phyloP scores from a whole-genome alignment of 169 alveolate species.

The Theileria luwenshuni region DNA sequence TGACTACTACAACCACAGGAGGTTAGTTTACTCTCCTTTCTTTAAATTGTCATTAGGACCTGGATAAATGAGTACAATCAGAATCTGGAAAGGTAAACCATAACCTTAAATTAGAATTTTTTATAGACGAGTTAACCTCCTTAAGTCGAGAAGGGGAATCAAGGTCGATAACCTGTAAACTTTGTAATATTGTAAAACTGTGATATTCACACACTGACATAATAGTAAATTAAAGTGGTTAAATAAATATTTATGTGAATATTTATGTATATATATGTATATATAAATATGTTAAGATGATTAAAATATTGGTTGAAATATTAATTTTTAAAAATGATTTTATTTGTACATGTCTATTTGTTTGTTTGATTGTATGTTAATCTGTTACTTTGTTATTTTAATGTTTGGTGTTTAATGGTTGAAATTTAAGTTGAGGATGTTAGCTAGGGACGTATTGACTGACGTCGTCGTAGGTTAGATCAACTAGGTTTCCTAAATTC shows the following conservation, averaged over 20 bases:
- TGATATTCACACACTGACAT: background rate
- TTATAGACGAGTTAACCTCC: slow-evolving; percentile 3
- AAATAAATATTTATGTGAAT: background rate
- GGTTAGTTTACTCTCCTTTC: slow-evolving; percentile 12
- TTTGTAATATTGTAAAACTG: background rate
- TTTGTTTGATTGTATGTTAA: too few species aligned
- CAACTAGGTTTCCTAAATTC: slow-evolving; percentile 36
- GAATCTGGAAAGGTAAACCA: slow-evolving; percentile 48
- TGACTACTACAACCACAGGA: slow-evolving; percentile 68
- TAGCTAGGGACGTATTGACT: slow-evolving; percentile 22
- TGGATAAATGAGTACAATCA: slow-evolving; percentile 65
- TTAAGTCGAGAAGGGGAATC: slow-evolving; percentile 3
- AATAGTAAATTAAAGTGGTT: slow-evolving; percentile 11
- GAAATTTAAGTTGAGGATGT: background rate
- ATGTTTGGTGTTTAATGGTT: too few species aligned
- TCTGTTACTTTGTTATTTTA: too few species aligned
- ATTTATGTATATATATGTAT: too few species aligned
- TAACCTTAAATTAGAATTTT: background rate
- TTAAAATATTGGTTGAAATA: too few species aligned
- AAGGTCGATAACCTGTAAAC: background rate
- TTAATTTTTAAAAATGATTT: too few species aligned
- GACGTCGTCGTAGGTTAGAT: slow-evolving; percentile 51
- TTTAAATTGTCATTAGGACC: slow-evolving; percentile 28
- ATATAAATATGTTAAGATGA: background rate
- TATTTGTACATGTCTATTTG: too few species aligned